Conservation (phyloP, 192 early-diverging fungal species). For the Gryganskiella cystojenkinii region DNA sequence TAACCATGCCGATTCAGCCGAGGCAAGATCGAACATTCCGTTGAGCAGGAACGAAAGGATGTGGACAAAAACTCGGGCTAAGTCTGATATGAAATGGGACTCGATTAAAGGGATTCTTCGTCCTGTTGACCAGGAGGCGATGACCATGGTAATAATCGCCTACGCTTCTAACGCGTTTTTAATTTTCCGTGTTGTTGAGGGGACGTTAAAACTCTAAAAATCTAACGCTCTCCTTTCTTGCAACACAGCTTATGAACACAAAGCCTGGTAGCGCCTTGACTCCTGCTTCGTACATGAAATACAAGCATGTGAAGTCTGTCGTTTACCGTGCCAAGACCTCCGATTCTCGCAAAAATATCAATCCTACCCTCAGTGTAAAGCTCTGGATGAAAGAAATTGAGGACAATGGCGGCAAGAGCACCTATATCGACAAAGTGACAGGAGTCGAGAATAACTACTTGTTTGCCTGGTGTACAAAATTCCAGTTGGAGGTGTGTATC, state of each 20-base stretch:
- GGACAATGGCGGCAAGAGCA: background rate
- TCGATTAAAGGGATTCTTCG: too few relatives aligned
- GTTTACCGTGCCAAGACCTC: background rate
- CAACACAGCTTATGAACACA: background rate
- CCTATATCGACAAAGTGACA: background rate
- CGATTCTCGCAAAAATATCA: background rate
- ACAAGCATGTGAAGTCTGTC: background rate
- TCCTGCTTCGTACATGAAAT: background rate
- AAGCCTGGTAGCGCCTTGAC: background rate
- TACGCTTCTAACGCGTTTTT: too few relatives aligned
- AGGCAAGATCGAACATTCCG: background rate
- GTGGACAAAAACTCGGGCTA: too few relatives aligned
- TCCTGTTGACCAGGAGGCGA: too few relatives aligned
- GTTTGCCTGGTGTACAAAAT: slow-evolving; percentile 2
- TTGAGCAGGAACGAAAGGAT: too few relatives aligned
- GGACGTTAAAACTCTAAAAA: background rate
- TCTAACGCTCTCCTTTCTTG: background rate
- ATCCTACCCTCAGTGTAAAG: background rate
- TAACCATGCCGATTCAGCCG: background rate
- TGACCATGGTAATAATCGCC: too few relatives aligned
- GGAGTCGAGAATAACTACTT: background rate
- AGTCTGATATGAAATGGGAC: too few relatives aligned
- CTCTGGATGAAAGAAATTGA: background rate
- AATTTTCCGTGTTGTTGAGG: too few relatives aligned
- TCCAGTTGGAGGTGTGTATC: background rate